Evolutionary conservation across 2,329 filamentous ascomycete species (phyloP).

Genomic region (Elsinoe necatrix): DNA sequence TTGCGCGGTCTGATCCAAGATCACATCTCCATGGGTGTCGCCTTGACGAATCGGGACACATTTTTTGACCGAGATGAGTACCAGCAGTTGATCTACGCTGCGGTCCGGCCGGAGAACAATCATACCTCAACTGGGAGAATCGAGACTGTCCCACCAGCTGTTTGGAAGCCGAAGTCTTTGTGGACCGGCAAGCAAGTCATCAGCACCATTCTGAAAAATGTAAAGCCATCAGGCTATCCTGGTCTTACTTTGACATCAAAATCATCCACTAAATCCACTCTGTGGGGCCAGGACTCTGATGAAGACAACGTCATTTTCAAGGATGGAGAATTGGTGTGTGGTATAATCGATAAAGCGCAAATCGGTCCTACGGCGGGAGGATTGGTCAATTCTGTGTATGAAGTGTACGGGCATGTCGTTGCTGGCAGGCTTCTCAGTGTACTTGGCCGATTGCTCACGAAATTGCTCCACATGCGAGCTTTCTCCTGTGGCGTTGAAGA

Average conservation of each 20-base stretch:
- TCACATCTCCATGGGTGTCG: constrained; percentile 90
- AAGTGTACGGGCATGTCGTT: constrained; percentile 78
- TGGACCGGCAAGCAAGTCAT: constrained; percentile 98
- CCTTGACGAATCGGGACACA: constrained; percentile 81
- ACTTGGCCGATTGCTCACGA: constrained; percentile 79
- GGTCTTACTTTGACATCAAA: constrained; percentile 73
- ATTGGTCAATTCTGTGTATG: constrained; percentile 84
- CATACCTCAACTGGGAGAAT: constrained; percentile 79
- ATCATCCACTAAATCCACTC: constrained; percentile 65
- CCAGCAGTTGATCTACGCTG: constrained; percentile 86
- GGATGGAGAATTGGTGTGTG: constrained; percentile 77
- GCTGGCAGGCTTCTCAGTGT: constrained; percentile 85
- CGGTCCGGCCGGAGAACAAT: constrained; percentile 78
- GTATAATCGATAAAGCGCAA: constrained; percentile 92
- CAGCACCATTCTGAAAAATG: constrained; percentile 86
- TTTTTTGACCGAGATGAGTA: constrained; percentile 86
- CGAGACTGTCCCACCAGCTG: constrained; percentile 67
- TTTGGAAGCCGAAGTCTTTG: constrained; percentile 68
- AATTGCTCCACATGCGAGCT: constrained; percentile 83
- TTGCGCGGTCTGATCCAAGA: constrained; percentile 95
- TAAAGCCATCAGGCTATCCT: constrained; percentile 66
- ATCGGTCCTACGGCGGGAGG: constrained; percentile 82
- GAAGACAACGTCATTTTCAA: constrained; percentile 76
- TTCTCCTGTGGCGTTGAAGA: constrained; percentile 98
- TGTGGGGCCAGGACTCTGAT: constrained; percentile 67